Percentiles rank a stretch among this genome's conserved stretches.
phyloP scores from a whole-genome alignment of 2,329 filamentous ascomycete species.

The Phialophora tarda region DNA sequence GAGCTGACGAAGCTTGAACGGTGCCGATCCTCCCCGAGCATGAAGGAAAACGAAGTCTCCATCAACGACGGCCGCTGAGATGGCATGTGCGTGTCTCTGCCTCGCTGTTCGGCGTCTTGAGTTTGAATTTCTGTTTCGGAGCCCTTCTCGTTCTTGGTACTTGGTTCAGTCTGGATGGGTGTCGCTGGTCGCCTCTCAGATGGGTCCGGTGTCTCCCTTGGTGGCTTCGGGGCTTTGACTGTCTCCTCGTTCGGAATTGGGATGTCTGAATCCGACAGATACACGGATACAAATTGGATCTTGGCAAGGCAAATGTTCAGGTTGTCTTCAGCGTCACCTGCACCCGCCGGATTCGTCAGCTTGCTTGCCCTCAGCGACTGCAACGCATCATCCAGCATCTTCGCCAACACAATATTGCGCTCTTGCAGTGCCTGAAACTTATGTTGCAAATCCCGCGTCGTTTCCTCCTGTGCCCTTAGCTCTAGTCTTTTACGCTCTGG shows the following conservation, averaged over 20 bases:
- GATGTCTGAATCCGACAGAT: slow-evolving; percentile 49
- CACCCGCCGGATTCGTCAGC: slow-evolving; percentile 35
- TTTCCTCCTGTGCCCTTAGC: slow-evolving; percentile 10
- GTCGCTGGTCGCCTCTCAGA: neutral
- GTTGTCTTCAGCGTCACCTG: slow-evolving; percentile 39
- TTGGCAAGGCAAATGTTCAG: slow-evolving; percentile 49
- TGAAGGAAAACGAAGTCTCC: slow-evolving; percentile 57
- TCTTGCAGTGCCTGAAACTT: slow-evolving; percentile 47
- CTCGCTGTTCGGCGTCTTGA: neutral
- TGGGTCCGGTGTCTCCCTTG: neutral
- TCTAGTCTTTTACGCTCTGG: slow-evolving; percentile 4
- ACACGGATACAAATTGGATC: slow-evolving; percentile 52
- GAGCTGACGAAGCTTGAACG: slow-evolving; percentile 55
- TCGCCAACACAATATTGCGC: slow-evolving; percentile 50
- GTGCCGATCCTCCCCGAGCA: slow-evolving; percentile 54
- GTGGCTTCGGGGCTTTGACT: slow-evolving; percentile 1
- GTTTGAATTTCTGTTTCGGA: neutral
- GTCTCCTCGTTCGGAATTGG: slow-evolving; percentile 38
- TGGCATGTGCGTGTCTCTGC: slow-evolving; percentile 10
- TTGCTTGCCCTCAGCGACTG: slow-evolving; percentile 49
- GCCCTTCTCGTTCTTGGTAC: neutral
- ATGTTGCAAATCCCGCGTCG: slow-evolving; percentile 10
- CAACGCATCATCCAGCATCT: slow-evolving; percentile 50
- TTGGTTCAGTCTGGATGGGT: neutral
- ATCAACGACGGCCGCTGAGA: slow-evolving; percentile 49